Evolutionary conservation across 2,329 filamentous ascomycete genomes (phyloP).

Genomic region (Aureobasidium uvarum): DNA sequence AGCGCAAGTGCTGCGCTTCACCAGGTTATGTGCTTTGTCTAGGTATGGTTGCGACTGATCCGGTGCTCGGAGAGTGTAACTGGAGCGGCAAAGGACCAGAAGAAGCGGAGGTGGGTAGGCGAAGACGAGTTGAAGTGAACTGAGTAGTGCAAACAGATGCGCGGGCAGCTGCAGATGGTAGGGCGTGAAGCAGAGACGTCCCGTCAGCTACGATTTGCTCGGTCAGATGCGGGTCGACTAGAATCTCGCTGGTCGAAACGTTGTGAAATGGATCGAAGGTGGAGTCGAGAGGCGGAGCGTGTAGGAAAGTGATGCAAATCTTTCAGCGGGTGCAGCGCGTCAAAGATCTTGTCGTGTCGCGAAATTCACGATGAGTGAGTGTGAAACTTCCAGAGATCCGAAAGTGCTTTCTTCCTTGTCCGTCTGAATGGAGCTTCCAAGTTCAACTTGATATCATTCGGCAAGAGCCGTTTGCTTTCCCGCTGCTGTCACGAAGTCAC

Average conservation of each 20-base stretch:
- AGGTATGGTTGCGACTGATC: slow-evolving; percentile 12
- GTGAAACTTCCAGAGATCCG: neutral
- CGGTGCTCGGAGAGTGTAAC: neutral
- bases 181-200: slow-evolving; percentile 8
- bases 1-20: slow-evolving; percentile 25
- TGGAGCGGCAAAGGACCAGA: neutral
- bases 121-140: neutral
- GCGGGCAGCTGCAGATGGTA: slow-evolving; percentile 17
- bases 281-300: neutral
- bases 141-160: slow-evolving; percentile 12
- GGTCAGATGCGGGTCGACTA: slow-evolving; percentile 15
- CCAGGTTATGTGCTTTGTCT: slow-evolving; percentile 10
- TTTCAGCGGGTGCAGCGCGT: slow-evolving; percentile 23
- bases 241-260: slow-evolving; percentile 8
- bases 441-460: slow-evolving; percentile 14
- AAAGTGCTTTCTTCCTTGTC: slow-evolving; percentile 3
- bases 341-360: slow-evolving; percentile 15
- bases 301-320: neutral
- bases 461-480: slow-evolving; percentile 7
- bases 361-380: neutral
- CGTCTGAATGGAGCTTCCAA: slow-evolving; percentile 5
- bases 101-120: neutral
- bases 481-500: slow-evolving; percentile 5
- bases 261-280: neutral
- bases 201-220: slow-evolving; percentile 21